Conservation (phyloP, 805 yeast species). For the Monosporozyma siamensis region DNA sequence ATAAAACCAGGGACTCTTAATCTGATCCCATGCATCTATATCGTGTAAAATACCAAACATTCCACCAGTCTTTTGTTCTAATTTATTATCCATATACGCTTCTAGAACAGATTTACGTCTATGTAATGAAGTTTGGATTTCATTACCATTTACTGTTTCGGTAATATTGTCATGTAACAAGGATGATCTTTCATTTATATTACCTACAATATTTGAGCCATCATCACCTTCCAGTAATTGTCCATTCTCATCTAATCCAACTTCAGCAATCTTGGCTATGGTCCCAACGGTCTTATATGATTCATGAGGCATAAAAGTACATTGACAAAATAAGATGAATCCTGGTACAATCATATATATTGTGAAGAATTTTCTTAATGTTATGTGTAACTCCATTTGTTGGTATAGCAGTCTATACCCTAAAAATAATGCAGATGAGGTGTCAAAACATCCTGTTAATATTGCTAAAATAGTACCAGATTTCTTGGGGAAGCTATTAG, state of each 20-base stretch:
- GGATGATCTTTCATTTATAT: constrained; percentile 32
- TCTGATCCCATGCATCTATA: constrained; percentile 38
- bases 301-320: constrained; percentile 68
- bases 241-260: constrained; percentile 67
- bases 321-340: constrained; percentile 65
- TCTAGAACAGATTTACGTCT: constrained; percentile 51
- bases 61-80: constrained; percentile 46
- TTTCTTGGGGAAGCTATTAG: constrained; percentile 74
- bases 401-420: constrained; percentile 61
- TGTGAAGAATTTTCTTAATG: constrained; percentile 53
- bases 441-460: constrained; percentile 88
- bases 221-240: constrained; percentile 34
- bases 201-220: constrained; percentile 38
- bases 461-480: constrained; percentile 77
- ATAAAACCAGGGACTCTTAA: constrained; percentile 58
- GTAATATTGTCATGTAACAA: constrained; percentile 10
- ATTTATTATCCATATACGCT: constrained; percentile 50
- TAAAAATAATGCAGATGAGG: constrained; percentile 82
- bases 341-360: constrained; percentile 64
- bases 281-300: constrained; percentile 66
- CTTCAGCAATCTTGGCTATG: constrained; percentile 58
- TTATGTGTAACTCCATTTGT: constrained; percentile 11
- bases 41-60: constrained; percentile 77
- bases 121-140: neutral
- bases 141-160: neutral